Evolutionary conservation across 2,329 filamentous ascomycete genomes (phyloP), one percentile per base, ranked within the genome.

Genomic region (Mariannaea elegans): DNA sequence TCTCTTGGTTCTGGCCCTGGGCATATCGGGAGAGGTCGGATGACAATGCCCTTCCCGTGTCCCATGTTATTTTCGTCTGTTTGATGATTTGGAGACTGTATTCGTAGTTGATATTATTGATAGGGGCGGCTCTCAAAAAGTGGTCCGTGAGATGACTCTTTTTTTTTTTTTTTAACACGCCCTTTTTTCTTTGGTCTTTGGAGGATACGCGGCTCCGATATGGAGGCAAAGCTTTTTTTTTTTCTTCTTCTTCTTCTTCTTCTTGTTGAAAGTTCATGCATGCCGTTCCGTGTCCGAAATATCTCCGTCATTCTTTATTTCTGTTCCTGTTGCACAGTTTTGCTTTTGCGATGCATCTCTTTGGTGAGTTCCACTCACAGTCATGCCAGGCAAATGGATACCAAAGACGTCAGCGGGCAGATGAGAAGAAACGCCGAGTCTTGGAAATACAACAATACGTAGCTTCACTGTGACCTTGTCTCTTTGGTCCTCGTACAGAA

Each of bases 241-340:
- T 24, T 27, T 27, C 10, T 44, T 14, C 21, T 16, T 36, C 12
- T 13, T 14, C 32, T 36, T 36, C 12, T n/a, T n/a, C 12, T 14
- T 36, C 24, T 5, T 27, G 24, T 27, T 27, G 24, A n/a, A 52
- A 39, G 23, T 18, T 55, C 44, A 32, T 51, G 46, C 44, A 62
- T 68, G 60, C 67, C 67, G 62, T 59, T 51, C 51, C 57, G 68
- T 51, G 49, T 39, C 67, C 67, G 67, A 70, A 54, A 23, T 62
- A 67, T 67, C 55, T 56, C 66, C 65, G 65, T 45, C 32, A 12
- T 34, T 38, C 7, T 29, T 23, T 41, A 16, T 38, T 45, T 39
- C 49, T 21, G 41, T 29, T 58, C 52, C 21, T 39, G 47, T 24
- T 50, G 47, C 47, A 36, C 7, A 36, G 14, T 36, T 36, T 14